These are phyloP conservation scores for Globisporangium nagaii DNA, from an alignment of 352 stramenopile species.

Conservation along the genomic window DNA sequence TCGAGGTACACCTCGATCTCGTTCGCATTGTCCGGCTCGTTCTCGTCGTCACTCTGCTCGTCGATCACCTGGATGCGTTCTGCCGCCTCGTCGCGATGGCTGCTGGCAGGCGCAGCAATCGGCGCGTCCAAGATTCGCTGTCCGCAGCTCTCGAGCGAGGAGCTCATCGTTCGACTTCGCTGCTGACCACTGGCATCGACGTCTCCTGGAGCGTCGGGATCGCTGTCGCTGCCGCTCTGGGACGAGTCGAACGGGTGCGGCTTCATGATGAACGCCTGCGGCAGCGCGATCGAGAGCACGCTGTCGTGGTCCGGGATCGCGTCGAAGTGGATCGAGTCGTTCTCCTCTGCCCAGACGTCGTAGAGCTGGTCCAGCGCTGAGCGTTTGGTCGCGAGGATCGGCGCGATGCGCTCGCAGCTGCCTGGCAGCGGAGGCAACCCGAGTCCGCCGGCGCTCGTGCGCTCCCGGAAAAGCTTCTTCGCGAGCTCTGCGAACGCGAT, in stretches of 20 bases:
- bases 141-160: background rate
- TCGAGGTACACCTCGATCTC: conserved; percentile 10
- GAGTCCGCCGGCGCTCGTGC: conserved; percentile 15
- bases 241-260: conserved; percentile 6
- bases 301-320: conserved; percentile 16
- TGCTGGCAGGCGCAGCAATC: background rate
- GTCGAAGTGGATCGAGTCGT: conserved; percentile 28
- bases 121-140: too few relatives aligned
- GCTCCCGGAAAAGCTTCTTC: conserved; percentile 16
- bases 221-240: too few relatives aligned
- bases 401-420: conserved; percentile 4
- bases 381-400: conserved; percentile 13
- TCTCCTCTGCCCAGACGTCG: conserved; percentile 16
- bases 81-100: background rate
- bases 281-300: conserved; percentile 11
- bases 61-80: conserved; percentile 11
- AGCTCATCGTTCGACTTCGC: too few relatives aligned
- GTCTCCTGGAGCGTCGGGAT: too few relatives aligned
- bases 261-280: conserved; percentile 31
- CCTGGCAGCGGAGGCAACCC: conserved; percentile 14
- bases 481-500: conserved; percentile 20
- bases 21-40: conserved; percentile 3
- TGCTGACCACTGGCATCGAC: background rate
- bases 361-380: conserved; percentile 4
- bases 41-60: conserved; percentile 11